These are phyloP conservation scores for Prunus davidiana DNA, from an alignment of 306 rosid genomes.

Conservation along the genomic window DNA sequence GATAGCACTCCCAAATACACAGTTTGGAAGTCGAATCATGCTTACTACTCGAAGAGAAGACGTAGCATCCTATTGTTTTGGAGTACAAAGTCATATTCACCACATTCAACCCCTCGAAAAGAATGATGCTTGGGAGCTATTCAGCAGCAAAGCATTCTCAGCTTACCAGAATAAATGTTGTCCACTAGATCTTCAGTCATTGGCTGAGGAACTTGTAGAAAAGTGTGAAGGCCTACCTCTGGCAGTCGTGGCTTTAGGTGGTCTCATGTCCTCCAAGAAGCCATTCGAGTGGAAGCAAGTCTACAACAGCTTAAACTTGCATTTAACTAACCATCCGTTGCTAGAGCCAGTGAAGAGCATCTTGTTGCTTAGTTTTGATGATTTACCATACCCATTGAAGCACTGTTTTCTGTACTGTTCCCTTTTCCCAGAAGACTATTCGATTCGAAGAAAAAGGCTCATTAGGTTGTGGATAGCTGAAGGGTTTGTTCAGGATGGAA, in stretches of 20 bases:
- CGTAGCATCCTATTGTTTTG: conserved; percentile 1
- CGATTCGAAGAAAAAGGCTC: background rate
- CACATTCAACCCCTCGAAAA: background rate
- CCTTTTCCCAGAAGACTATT: conserved; percentile 27
- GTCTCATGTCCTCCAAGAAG: conserved; percentile 18
- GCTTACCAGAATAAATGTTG: background rate
- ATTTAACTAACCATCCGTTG: background rate
- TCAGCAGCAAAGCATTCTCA: conserved; percentile 24
- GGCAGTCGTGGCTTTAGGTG: conserved; percentile 15
- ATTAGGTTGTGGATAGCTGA: conserved; percentile 22
- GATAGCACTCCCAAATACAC: conserved; percentile 10
- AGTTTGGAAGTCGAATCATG: conserved; percentile 19
- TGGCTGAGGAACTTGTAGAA: conserved; percentile 1
- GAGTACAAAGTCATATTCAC: conserved; percentile 11
- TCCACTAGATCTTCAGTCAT: background rate
- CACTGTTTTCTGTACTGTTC: conserved; percentile 17
- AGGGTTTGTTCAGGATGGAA: conserved; percentile 2
- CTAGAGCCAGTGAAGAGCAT: conserved; percentile 8
- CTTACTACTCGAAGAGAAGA: conserved; percentile 20
- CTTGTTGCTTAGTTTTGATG: conserved; percentile 22
- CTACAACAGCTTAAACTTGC: conserved; percentile 5
- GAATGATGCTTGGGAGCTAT: conserved; percentile 19
- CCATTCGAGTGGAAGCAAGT: conserved; percentile 17
- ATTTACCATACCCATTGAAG: conserved; percentile 25
- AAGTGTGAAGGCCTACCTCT: conserved; percentile 30